A percentile compares a stretch with the other conserved stretches of the same genome.
These are phyloP conservation scores for Claviceps quebecensis DNA, from an alignment of 2,329 filamentous ascomycete genomes.

Conservation along the genomic window DNA sequence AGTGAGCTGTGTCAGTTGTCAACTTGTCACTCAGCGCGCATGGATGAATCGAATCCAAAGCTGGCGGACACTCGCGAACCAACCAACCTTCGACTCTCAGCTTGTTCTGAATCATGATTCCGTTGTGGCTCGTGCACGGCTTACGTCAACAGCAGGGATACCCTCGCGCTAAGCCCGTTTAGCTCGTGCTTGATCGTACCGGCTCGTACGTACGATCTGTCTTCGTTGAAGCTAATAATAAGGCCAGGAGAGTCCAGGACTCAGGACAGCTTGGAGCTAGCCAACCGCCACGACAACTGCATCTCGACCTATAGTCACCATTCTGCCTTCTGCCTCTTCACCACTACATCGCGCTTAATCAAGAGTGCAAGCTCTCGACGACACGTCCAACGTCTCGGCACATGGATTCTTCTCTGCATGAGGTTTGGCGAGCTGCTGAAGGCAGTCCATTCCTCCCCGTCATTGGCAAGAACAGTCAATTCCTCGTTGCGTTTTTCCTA, in stretches of 20 bases:
- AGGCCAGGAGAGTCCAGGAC: slow-evolving; percentile 7
- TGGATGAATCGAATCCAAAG: background rate
- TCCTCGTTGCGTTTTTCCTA: slow-evolving; percentile 64
- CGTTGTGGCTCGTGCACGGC: slow-evolving; percentile 13
- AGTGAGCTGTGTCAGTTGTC: background rate
- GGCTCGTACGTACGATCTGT: slow-evolving; percentile 10
- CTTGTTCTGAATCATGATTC: too few species aligned
- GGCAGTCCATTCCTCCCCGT: slow-evolving; percentile 71
- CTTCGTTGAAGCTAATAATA: slow-evolving; percentile 3
- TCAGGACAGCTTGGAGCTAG: slow-evolving; percentile 5
- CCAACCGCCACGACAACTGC: background rate
- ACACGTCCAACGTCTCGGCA: slow-evolving; percentile 15
- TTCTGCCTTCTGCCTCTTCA: background rate
- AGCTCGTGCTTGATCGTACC: slow-evolving; percentile 15
- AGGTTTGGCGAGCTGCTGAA: slow-evolving; percentile 88
- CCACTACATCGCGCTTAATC: background rate
- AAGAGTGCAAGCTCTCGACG: background rate
- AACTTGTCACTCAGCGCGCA: background rate
- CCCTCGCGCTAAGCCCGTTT: slow-evolving; percentile 17
- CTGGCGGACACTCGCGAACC: background rate
- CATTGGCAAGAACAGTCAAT: slow-evolving; percentile 71
- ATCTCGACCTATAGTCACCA: background rate
- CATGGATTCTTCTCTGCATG: slow-evolving; percentile 71
- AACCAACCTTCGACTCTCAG: background rate
- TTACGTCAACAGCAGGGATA: slow-evolving; percentile 15